phyloP scores from a whole-genome alignment of 2,329 filamentous ascomycete genomes.

The Cyclaneusma minus region DNA sequence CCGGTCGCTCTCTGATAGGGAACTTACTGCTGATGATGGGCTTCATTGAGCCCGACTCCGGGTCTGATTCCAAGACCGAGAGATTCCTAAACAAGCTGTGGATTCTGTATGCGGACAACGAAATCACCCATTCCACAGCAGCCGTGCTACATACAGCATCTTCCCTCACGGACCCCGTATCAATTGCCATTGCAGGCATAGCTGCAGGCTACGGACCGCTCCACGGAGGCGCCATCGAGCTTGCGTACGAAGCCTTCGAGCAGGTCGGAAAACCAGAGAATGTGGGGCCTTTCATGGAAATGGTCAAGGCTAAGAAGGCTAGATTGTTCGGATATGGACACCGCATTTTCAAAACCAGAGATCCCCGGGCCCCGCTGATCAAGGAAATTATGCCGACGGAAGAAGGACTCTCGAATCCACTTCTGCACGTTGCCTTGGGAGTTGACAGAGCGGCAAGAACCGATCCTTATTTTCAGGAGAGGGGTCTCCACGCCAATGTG shows the following conservation, averaged over 20 bases:
- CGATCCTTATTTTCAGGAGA: slow-evolving; percentile 21
- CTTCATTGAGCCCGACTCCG: slow-evolving; percentile 15
- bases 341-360: slow-evolving; percentile 20
- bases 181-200: slow-evolving; percentile 22
- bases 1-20: slow-evolving; percentile 20
- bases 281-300: slow-evolving; percentile 22
- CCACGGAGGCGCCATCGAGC: slow-evolving; percentile 32
- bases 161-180: slow-evolving; percentile 28
- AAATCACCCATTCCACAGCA: slow-evolving; percentile 32
- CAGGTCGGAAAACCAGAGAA: slow-evolving; percentile 22
- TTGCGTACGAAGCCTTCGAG: slow-evolving; percentile 26
- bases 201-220: slow-evolving; percentile 28
- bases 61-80: slow-evolving; percentile 17
- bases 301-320: slow-evolving; percentile 24
- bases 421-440: slow-evolving; percentile 22
- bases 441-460: slow-evolving; percentile 21
- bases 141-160: slow-evolving; percentile 29
- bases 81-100: slow-evolving; percentile 20
- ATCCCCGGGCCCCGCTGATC: slow-evolving; percentile 21
- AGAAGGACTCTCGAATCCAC: slow-evolving; percentile 13
- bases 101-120: slow-evolving; percentile 31
- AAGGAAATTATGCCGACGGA: slow-evolving; percentile 14
- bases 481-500: slow-evolving; percentile 25
- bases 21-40: slow-evolving; percentile 33
- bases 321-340: slow-evolving; percentile 29